phyloP scores from a whole-genome alignment of 179 eudicot genomes.

The Camellia oleifera region DNA sequence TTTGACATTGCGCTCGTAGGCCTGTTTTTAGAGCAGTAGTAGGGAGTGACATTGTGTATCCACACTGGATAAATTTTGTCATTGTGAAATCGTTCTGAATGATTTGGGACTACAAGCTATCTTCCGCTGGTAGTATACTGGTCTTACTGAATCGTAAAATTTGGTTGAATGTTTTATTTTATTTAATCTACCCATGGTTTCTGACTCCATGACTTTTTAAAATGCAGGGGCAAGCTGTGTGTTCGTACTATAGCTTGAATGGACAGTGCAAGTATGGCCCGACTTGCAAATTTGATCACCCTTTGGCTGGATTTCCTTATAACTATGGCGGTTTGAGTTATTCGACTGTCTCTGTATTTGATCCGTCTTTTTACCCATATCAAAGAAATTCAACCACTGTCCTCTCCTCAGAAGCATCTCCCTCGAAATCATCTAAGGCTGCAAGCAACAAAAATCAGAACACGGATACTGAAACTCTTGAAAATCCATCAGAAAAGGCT shows the following conservation, averaged over 20 bases:
- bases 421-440: slow-evolving; percentile 35
- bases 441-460: slow-evolving; percentile 23
- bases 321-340: slow-evolving; percentile 27
- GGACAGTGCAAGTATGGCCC: slow-evolving; percentile 63
- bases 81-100: not conserved
- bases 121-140: not conserved
- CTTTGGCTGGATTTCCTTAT: slow-evolving; percentile 37
- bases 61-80: not conserved
- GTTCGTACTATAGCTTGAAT: slow-evolving; percentile 42
- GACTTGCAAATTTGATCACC: slow-evolving; percentile 68
- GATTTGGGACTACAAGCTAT: not conserved
- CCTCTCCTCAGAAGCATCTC: slow-evolving; percentile 36
- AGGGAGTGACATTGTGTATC: too few species aligned
- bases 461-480: slow-evolving; percentile 19
- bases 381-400: slow-evolving; percentile 22
- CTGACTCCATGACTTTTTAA: slow-evolving; percentile 3
- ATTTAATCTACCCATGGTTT: not conserved
- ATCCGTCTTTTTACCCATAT: slow-evolving; percentile 29
- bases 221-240: slow-evolving; percentile 56
- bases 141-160: not conserved
- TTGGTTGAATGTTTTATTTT: not conserved
- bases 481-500: slow-evolving; percentile 28
- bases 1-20: too few species aligned
- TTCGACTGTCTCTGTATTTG: slow-evolving; percentile 27
- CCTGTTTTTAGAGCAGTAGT: too few species aligned